Base-by-base conservation (phyloP, 2,329 filamentous ascomycete genomes). In the Cercospora citrullina region DNA sequence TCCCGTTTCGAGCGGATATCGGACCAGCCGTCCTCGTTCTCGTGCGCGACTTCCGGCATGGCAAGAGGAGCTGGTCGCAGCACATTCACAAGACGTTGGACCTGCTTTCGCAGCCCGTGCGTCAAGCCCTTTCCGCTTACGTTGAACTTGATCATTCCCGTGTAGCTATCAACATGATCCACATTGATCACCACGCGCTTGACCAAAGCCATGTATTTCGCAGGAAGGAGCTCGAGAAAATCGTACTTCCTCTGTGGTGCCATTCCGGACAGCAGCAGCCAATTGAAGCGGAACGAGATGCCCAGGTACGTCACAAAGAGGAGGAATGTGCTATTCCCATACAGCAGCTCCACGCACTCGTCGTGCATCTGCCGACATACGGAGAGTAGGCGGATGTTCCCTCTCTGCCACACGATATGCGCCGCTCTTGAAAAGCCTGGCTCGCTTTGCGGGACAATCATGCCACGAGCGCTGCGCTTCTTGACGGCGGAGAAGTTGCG, bases 91-190 rank as follows among this genome's bases (percentile, higher is more conserved):
- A 84, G 72, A 51, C 78, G 77, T 65, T 76, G 71, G 18, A 84
- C 80, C 63, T 81, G 81, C 21, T 74, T 72, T 26, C 76, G 69
- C 30, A 85, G 74, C 0, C 82, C 82, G 30, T 80, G 79, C 2
- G 79, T 78, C 42, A 85, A 70, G 0, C 82, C 82, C 28, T 77
- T 73, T 0, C 82, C 83, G 1, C 79, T 77, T n/a, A 81, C 82
- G 70, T 85, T 84, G 72, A 81, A 84, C 71, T 84, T 85, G 68
- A 84, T 82, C 82, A 83, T 84, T 4, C 82, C 83, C 0, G 81
- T 84, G 63, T 84, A 84, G 48, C 78, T 77, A 71, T 85, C 83
- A 28, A 84, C 80, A 63, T 81, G 80, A 74, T 84, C 81, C 2
- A 85, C 77, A 58, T 80, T 80, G 8, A 85, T 73, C 51, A 83